Percentiles rank a stretch among this genome's conserved stretches.
phyloP scores from a whole-genome alignment of 352 stramenopile genomes.

The Elongisporangium prolatum region DNA sequence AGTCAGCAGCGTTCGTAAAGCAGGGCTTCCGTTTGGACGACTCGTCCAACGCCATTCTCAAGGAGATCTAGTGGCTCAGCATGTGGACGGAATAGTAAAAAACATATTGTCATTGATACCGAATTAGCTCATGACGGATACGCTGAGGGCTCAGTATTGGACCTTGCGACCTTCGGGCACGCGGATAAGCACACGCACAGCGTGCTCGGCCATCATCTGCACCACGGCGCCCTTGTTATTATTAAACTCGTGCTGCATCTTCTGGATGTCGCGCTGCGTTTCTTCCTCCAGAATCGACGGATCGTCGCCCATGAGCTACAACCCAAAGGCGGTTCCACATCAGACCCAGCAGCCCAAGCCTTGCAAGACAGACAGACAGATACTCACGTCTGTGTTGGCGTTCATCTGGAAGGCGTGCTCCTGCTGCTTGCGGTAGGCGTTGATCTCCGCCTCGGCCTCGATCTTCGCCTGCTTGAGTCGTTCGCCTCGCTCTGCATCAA shows the following conservation, averaged over 20 bases:
- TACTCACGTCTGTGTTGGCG: conserved; percentile 67
- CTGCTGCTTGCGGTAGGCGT: conserved; percentile 81
- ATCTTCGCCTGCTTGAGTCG: conserved; percentile 87
- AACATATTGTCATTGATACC: neutral
- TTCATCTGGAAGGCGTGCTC: conserved; percentile 86
- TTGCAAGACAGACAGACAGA: neutral
- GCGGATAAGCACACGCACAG: conserved; percentile 54
- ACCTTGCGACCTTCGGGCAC: conserved; percentile 67
- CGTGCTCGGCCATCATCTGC: conserved; percentile 72
- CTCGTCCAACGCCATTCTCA: conserved; percentile 45
- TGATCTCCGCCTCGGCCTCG: conserved; percentile 82
- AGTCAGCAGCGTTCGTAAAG: conserved; percentile 55
- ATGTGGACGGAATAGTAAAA: neutral
- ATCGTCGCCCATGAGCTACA: conserved; percentile 75
- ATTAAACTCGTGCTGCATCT: conserved; percentile 75
- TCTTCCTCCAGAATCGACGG: conserved; percentile 73
- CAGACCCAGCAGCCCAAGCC: neutral
- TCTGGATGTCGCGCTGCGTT: conserved; percentile 73
- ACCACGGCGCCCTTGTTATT: conserved; percentile 68
- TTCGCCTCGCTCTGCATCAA: conserved; percentile 64
- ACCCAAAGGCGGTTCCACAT: neutral
- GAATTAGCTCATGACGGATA: neutral
- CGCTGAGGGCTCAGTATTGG: neutral
- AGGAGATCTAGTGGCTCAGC: conserved; percentile 43
- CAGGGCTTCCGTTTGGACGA: conserved; percentile 67